phyloP scores from a whole-genome alignment of 352 stramenopile genomes.

The Globisporangium radiosum region DNA sequence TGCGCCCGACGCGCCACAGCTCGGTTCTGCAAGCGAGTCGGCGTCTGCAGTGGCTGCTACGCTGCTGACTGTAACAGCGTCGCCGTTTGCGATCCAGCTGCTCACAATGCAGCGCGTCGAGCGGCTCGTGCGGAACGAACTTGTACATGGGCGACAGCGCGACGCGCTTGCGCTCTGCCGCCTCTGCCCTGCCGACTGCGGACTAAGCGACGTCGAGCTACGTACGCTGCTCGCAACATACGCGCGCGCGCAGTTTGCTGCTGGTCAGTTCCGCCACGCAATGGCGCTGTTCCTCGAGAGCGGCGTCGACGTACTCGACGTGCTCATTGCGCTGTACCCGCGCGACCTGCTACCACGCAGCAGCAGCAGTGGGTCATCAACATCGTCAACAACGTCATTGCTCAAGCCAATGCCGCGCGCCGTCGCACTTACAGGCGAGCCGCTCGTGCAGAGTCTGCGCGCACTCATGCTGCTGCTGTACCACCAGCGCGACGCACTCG shows the following conservation, averaged over 20 bases:
- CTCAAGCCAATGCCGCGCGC: constrained; percentile 4
- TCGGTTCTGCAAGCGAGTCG: constrained; percentile 23
- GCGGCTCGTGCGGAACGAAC: constrained; percentile 38
- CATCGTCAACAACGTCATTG: background rate
- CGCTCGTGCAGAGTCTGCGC: constrained; percentile 43
- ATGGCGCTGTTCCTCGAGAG: constrained; percentile 62
- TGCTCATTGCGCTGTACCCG: constrained; percentile 65
- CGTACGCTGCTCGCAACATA: constrained; percentile 49
- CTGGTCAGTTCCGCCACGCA: constrained; percentile 27
- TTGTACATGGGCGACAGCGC: constrained; percentile 27
- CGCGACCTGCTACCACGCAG: constrained; percentile 64
- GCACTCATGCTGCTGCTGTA: constrained; percentile 49
- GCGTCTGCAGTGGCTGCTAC: constrained; percentile 17
- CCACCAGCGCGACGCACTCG: constrained; percentile 28
- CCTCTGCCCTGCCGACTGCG: constrained; percentile 59
- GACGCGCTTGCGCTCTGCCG: constrained; percentile 63
- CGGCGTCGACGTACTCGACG: constrained; percentile 40
- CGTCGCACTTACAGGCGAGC: constrained; percentile 28
- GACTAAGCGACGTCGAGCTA: constrained; percentile 46
- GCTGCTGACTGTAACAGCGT: constrained; percentile 23
- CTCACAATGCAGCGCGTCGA: constrained; percentile 49
- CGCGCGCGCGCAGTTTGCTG: constrained; percentile 48
- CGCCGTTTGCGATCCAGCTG: constrained; percentile 40
- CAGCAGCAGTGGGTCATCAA: constrained; percentile 9
- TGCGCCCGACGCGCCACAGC: constrained; percentile 3